These are phyloP conservation scores for Nakazawaea anatomiae DNA, from an alignment of 805 yeast species.

Conservation along the genomic window DNA sequence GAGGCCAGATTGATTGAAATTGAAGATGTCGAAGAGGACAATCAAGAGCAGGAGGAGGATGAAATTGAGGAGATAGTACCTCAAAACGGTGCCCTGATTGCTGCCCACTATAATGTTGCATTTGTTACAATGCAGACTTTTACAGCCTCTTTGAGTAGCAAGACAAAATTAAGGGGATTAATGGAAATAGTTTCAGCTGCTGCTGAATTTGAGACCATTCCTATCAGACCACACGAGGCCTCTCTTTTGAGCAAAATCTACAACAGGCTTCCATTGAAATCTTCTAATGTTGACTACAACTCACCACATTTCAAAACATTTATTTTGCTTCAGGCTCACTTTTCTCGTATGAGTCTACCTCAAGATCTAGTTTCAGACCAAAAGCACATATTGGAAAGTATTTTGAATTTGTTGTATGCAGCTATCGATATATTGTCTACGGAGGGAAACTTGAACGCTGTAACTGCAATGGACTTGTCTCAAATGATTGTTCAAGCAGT, in stretches of 20 bases:
- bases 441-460: constrained; percentile 74
- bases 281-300: constrained; percentile 26
- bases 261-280: constrained; percentile 58
- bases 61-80: constrained; percentile 46
- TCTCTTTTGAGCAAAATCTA: constrained; percentile 42
- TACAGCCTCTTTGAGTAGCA: constrained; percentile 40
- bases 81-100: constrained; percentile 64
- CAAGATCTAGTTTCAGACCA: constrained; percentile 58
- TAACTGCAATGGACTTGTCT: constrained; percentile 77
- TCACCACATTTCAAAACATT: constrained; percentile 68
- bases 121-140: constrained; percentile 64
- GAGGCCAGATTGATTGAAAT: constrained; percentile 60
- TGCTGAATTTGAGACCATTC: constrained; percentile 61
- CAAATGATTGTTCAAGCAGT: constrained; percentile 87
- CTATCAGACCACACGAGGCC: constrained; percentile 59
- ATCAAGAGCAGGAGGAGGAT: constrained; percentile 29
- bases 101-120: constrained; percentile 65
- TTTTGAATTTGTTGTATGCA: constrained; percentile 53
- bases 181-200: constrained; percentile 64
- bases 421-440: constrained; percentile 71
- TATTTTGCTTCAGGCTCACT: constrained; percentile 73
- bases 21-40: constrained; percentile 33
- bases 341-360: constrained; percentile 60
- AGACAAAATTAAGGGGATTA: constrained; percentile 54
- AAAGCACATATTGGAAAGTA: constrained; percentile 39